Conservation (phyloP, 139 green algal species). For the Edaphochlamys debaryana region DNA sequence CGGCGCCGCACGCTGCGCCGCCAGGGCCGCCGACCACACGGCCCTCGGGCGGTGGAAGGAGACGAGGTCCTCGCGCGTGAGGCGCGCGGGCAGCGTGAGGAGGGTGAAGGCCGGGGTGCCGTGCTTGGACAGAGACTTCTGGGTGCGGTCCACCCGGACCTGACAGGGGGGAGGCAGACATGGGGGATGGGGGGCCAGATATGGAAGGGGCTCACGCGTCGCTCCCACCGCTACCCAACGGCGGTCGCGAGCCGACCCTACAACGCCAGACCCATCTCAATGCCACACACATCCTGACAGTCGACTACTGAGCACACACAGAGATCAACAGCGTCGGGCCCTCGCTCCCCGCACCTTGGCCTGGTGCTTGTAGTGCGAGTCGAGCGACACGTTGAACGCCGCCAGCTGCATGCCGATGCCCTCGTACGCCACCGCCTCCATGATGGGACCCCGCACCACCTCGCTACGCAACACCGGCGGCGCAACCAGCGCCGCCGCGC, state of each 20-base stretch:
- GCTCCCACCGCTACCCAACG: too few species aligned
- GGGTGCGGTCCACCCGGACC: conserved; percentile 32
- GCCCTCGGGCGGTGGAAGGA: conserved; percentile 57
- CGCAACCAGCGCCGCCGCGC: conserved; percentile 15
- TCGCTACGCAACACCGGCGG: conserved; percentile 13
- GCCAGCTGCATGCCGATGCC: conserved; percentile 23
- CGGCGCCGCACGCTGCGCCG: background rate
- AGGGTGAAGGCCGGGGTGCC: conserved; percentile 56
- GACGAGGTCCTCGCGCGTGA: conserved; percentile 22
- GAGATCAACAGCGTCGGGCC: too few species aligned
- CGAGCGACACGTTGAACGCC: conserved; percentile 37
- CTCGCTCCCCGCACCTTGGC: background rate
- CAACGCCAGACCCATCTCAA: too few species aligned
- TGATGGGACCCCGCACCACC: conserved; percentile 5
- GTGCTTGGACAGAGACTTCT: conserved; percentile 49
- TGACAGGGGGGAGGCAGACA: too few species aligned
- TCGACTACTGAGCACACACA: too few species aligned
- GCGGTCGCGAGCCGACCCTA: too few species aligned
- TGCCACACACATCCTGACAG: too few species aligned
- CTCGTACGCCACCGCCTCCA: conserved; percentile 25
- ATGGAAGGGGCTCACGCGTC: too few species aligned
- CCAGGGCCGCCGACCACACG: conserved; percentile 8
- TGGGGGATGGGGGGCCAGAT: too few species aligned
- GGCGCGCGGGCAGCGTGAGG: conserved; percentile 44
- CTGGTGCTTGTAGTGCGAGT: conserved; percentile 30